Base-by-base conservation (phyloP, 2,329 filamentous ascomycete species). In the Diaporthe ampelina region DNA sequence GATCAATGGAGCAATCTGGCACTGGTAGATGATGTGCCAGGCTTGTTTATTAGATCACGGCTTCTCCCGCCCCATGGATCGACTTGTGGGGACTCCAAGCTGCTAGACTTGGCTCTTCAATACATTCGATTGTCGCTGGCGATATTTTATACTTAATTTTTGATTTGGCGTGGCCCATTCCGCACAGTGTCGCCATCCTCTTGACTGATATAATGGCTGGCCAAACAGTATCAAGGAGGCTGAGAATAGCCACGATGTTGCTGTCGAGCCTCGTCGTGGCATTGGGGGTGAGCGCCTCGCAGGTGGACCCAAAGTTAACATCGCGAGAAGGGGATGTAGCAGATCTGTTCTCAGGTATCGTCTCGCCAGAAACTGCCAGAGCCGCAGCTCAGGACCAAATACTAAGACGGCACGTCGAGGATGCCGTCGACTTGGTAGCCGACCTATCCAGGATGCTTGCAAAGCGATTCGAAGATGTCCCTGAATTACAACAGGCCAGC, bases 391-490 rank as follows among this genome's bases (percentile, higher is more conserved):
- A 21, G 7, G 70, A 72, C 35, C 48, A 65, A 15, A 32, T 65
- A 43, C 48, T 72, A 43, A 50, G 37, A 35, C n/a, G 58, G 4
- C 59, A 72, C n/a, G 26, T 72, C 58, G 29, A 26, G 13, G 70
- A 72, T 32, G 70, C 70, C 29, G 70, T 72, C 57, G 70, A 65
- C 10, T 17, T 72, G 26, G 61, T 61, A n/a, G 70, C 70, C 32
- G 70, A 72, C 57, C 70, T 72, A 2, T 63, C 70, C 10, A 65
- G 35, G 35, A 59, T 59, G 32, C 70, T 72, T 7, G 70, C 70
- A 35, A 40, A 43, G 48, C 40, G 50, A n/a, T 65, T 72, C 70
- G 58, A 54, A 59, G 29, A 56, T 37, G 58, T 72, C 19, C 58
- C 70, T 1, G 70, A 72, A 40, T 15, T 72, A 3, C 58, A 72